These are phyloP conservation scores for Penicillium sp. DNA, from an alignment of 2,329 filamentous ascomycete species.

Conservation along the genomic window DNA sequence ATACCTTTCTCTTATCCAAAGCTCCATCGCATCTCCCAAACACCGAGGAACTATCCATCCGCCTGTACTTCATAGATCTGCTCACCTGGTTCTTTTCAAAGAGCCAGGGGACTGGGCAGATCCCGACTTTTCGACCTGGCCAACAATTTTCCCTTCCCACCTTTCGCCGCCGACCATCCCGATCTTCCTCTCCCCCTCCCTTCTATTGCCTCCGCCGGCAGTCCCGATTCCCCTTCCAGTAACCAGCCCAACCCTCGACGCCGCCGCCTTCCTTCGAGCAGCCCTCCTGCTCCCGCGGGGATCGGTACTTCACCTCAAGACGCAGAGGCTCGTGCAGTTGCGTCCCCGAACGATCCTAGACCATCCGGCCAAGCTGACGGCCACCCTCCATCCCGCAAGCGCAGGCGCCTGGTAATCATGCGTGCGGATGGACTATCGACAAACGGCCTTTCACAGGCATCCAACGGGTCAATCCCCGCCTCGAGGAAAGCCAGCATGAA, in stretches of 20 bases:
- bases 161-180: conserved; percentile 65
- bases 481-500: conserved; percentile 54
- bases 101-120: conserved; percentile 43
- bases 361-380: conserved; percentile 28
- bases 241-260: conserved; percentile 16
- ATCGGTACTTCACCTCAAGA: conserved; percentile 22
- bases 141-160: conserved; percentile 58
- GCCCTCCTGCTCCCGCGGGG: conserved; percentile 21
- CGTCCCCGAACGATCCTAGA: conserved; percentile 22
- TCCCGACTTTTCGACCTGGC: conserved; percentile 63
- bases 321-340: conserved; percentile 22
- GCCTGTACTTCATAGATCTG: conserved; percentile 32
- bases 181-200: conserved; percentile 53
- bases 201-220: conserved; percentile 29
- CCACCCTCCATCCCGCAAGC: conserved; percentile 48
- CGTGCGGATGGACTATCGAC: conserved; percentile 56
- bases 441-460: conserved; percentile 54
- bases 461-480: conserved; percentile 54
- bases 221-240: conserved; percentile 13
- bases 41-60: conserved; percentile 28
- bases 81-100: conserved; percentile 43
- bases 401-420: conserved; percentile 60
- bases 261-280: conserved; percentile 32
- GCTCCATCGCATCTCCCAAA: conserved; percentile 5
- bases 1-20: background rate